These are phyloP conservation scores for Fusarium sp. DNA, from an alignment of 2,329 filamentous ascomycete genomes.

Conservation along the genomic window DNA sequence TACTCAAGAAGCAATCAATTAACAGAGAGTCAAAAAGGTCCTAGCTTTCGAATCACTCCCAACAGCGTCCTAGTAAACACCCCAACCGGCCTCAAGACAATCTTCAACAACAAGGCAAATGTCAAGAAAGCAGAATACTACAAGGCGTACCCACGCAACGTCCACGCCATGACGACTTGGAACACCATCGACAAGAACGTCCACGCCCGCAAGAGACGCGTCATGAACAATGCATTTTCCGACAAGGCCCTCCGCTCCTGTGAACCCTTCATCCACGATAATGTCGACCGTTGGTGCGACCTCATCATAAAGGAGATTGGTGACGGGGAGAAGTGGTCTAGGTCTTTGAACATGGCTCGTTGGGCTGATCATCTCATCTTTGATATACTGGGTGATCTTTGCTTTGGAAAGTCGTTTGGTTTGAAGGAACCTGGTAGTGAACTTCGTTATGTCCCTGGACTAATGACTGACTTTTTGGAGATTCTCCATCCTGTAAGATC, in stretches of 20 bases:
- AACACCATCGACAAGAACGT: slow-evolving; percentile 28
- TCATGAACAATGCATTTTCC: slow-evolving; percentile 33
- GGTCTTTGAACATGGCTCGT: slow-evolving; percentile 29
- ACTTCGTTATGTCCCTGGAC: slow-evolving; percentile 25
- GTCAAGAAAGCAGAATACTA: slow-evolving; percentile 37
- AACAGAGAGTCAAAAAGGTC: slow-evolving; percentile 11
- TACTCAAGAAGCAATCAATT: neutral
- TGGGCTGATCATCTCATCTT: slow-evolving; percentile 36
- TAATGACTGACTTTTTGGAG: slow-evolving; percentile 28
- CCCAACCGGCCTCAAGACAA: slow-evolving; percentile 22
- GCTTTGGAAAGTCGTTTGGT: slow-evolving; percentile 34
- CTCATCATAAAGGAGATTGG: slow-evolving; percentile 22
- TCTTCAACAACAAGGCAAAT: slow-evolving; percentile 37
- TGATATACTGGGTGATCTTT: slow-evolving; percentile 37
- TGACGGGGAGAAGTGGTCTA: slow-evolving; percentile 1
- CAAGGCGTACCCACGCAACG: slow-evolving; percentile 27
- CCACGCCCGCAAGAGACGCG: slow-evolving; percentile 32
- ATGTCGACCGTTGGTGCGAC: slow-evolving; percentile 30
- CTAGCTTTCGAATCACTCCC: slow-evolving; percentile 31
- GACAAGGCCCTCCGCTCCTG: slow-evolving; percentile 30
- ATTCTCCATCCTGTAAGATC: slow-evolving; percentile 23
- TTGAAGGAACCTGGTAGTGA: slow-evolving; percentile 29
- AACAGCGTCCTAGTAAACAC: slow-evolving; percentile 36
- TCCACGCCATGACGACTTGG: slow-evolving; percentile 31
- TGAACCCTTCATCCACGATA: slow-evolving; percentile 21